Evolutionary conservation across 805 yeast genomes (phyloP), one percentile per base, ranked within the genome.

Genomic region (Ogataea parapolymorpha): DNA sequence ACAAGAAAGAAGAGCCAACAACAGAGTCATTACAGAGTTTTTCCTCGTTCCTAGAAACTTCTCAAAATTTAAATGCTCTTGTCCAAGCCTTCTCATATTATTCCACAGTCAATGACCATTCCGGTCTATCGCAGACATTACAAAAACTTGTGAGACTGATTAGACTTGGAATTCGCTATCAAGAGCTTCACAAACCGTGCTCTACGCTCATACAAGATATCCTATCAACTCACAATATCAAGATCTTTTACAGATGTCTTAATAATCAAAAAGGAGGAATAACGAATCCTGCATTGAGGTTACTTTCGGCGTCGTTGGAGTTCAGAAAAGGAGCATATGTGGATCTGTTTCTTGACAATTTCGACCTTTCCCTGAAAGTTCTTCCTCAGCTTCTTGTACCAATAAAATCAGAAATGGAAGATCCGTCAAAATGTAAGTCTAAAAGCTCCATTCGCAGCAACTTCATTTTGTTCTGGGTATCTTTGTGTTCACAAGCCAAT

Each of bases 161-260:
- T 6, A 47, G 53, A 18, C 29, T 58, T 9, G 41, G 65, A 9
- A 49, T 49, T 11, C 32, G 48, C 16, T 26, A 41, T 5, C 17
- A 44, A 9, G 52, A 40, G 11, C 55, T 49, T 18, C 53, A 43
- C 45, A 58, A 42, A 25, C 32, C 45, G 27, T 66, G 68, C 11
- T 53, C 60, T 37, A 63, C 63, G 7, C 56, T 81, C 17, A 71
- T 82, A 41, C 71, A 70, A 37, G 72, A 73, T 11, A 63, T 89
- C n/a, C 45, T 61, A 3, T 58, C 88, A 8, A 64, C 70, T 1
- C 72, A 70, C 34, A 77, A 85, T 55, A 58, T 74, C 31, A 85
- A 82, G 51, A 72, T 79, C 6, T 65, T 89, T 3, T 85, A 84
- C 61, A 69, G 95, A 50, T 80, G 84, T 13, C 65, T 89, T 28